A percentile compares a stretch with the other conserved stretches of the same genome.
Conservation (phyloP, 2,329 filamentous ascomycete genomes). For the Ophiostoma australiae region DNA sequence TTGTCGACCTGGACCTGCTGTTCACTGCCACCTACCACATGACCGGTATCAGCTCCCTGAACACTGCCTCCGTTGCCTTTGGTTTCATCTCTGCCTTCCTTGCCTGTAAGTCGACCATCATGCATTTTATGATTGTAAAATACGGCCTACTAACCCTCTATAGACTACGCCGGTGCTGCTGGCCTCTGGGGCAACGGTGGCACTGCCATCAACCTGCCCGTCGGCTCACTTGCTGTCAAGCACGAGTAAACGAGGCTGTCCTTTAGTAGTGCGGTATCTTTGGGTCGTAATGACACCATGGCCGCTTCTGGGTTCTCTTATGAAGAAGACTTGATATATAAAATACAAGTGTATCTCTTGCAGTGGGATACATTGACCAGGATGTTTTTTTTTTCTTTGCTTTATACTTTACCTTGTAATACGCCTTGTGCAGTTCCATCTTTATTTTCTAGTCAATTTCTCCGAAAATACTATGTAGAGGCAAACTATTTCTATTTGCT, state of each 20-base stretch:
- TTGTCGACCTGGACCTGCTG: conserved; percentile 24
- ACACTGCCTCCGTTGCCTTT: conserved; percentile 20
- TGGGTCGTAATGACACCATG: too few species aligned
- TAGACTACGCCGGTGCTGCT: conserved; percentile 25
- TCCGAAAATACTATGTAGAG: not conserved
- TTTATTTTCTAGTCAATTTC: not conserved
- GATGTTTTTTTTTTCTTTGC: not conserved
- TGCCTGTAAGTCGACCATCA: conserved; percentile 21
- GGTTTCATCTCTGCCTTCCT: conserved; percentile 24
- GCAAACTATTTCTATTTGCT: not conserved
- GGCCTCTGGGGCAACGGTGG: conserved; percentile 23
- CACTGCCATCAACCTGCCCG: conserved; percentile 25
- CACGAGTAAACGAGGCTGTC: conserved; percentile 10
- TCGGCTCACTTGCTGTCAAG: conserved; percentile 24
- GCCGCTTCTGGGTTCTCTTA: too few species aligned
- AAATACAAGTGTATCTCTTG: too few species aligned
- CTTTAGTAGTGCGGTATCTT: too few species aligned
- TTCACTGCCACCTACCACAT: conserved; percentile 24
- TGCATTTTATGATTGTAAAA: too few species aligned
- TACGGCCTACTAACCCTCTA: not conserved
- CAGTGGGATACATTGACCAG: too few species aligned
- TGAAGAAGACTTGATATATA: too few species aligned
- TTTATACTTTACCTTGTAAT: not conserved
- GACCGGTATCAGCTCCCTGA: conserved; percentile 14
- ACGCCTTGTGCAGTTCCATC: not conserved